Base-by-base conservation (phyloP, 2,329 filamentous ascomycete genomes). In the Penicillium sp. region DNA sequence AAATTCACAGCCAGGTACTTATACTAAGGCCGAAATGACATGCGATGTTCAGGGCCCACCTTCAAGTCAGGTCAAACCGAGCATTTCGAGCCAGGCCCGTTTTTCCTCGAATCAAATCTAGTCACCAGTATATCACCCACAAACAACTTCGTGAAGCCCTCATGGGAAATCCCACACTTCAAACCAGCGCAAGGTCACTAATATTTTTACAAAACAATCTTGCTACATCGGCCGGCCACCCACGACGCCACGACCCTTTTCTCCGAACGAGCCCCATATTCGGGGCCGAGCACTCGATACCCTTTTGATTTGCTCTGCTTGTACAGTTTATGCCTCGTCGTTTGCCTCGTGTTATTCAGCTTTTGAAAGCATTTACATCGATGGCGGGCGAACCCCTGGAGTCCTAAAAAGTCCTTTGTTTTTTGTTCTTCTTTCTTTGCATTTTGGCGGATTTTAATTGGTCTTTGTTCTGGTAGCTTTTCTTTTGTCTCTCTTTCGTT, bases 261-360 rank as follows among this genome's bases (percentile, higher is more conserved):
- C 61, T 57, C 56, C 56, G 43, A 57, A 60, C 43, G 40, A 55
- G 53, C 53, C 56, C 61, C 52, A 50, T 54, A 48, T 45, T 42
- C 45, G 59, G 63, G 61, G 53, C 59, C 55, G 53, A 54, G 56
- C 58, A 59, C 56, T 64, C 63, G 64, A 70, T 68, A 69, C 67
- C 65, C 65, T 56, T 62, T 66, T 62, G 63, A 60, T 65, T 64
- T 61, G 53, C 57, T 63, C 57, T 57, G 58, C 58, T 65, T 66
- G 62, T 64, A 62, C 55, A 64, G 54, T 60, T 64, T 57, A 55
- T 58, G 52, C 57, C 50, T 61, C 52, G 54, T 62, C 55, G 60
- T 64, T 62, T 61, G 60, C 57, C 57, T 58, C 59, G 57, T 62
- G 60, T 53, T 51, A 58, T 59, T 53, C 46, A 56, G 57, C 58